These are phyloP conservation scores for Talaromyces islandicus DNA, from an alignment of 2,329 filamentous ascomycete species.

Conservation along the genomic window DNA sequence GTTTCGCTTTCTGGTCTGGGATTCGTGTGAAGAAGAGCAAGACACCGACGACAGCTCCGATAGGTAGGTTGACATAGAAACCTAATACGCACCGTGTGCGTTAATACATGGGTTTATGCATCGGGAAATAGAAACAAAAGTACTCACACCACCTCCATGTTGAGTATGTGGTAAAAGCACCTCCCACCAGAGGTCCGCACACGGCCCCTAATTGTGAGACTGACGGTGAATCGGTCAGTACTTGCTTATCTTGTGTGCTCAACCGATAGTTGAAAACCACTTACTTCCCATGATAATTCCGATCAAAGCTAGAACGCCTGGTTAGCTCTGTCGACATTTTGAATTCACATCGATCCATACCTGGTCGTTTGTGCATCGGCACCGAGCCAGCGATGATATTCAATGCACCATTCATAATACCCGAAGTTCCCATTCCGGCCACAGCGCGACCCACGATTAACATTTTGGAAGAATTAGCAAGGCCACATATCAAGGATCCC, in stretches of 20 bases:
- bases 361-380: conserved; percentile 13
- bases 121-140: neutral
- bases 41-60: conserved; percentile 27
- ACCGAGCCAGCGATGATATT: conserved; percentile 13
- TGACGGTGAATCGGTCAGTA: neutral
- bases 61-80: conserved; percentile 38
- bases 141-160: conserved; percentile 33
- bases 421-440: conserved; percentile 16
- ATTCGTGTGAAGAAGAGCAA: conserved; percentile 25
- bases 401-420: conserved; percentile 16
- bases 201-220: conserved; percentile 12
- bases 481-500: conserved; percentile 20
- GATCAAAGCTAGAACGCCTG: neutral
- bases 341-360: conserved; percentile 2
- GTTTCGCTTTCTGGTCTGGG: conserved; percentile 20
- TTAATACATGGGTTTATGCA: neutral
- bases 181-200: conserved; percentile 37
- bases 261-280: conserved; percentile 4
- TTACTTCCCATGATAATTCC: conserved; percentile 18
- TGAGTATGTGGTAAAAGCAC: conserved; percentile 32
- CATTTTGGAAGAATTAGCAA: conserved; percentile 17
- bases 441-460: conserved; percentile 19
- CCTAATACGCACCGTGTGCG: neutral
- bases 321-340: neutral
- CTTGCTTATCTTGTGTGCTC: neutral